Conservation (phyloP, 257 asterid species). For the Echium plantagineum region DNA sequence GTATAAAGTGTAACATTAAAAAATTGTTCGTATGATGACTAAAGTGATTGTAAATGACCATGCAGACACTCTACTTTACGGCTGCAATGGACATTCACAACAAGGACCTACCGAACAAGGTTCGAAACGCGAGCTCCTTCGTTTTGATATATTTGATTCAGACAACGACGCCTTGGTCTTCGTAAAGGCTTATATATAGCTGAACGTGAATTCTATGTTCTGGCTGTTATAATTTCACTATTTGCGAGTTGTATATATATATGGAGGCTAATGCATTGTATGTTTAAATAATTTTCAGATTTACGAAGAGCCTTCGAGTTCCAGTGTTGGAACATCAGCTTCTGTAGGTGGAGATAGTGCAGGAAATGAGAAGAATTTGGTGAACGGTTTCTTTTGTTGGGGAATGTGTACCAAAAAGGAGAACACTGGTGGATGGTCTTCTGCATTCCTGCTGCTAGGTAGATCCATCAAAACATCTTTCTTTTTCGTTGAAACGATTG, state of each 20-base stretch:
- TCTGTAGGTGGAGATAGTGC: not conserved
- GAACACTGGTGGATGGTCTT: conserved; percentile 44
- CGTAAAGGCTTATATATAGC: too few relatives aligned
- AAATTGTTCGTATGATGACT: not conserved
- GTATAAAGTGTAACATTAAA: too few relatives aligned
- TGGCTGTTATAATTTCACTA: not conserved
- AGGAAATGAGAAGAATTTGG: conserved; percentile 3
- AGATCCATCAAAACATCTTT: not conserved
- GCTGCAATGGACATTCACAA: conserved; percentile 22
- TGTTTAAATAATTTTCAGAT: not conserved
- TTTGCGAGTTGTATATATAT: too few relatives aligned
- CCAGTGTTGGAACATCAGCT: conserved; percentile 1
- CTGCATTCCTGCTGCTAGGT: conserved; percentile 58
- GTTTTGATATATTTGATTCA: too few relatives aligned
- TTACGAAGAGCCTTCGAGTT: not conserved
- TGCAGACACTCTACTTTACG: not conserved
- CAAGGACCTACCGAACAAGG: too few relatives aligned
- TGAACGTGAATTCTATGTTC: too few relatives aligned
- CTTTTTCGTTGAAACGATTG: too few relatives aligned
- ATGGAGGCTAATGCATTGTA: not conserved
- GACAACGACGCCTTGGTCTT: too few relatives aligned
- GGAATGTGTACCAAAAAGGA: conserved; percentile 11
- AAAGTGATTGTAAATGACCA: not conserved
- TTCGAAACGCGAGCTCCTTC: too few relatives aligned
- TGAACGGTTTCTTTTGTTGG: not conserved